Percentiles rank a stretch among this genome's conserved stretches.
Evolutionary conservation across 106 monocot genomes (phyloP).

Genomic region (Acorus gramineus): DNA sequence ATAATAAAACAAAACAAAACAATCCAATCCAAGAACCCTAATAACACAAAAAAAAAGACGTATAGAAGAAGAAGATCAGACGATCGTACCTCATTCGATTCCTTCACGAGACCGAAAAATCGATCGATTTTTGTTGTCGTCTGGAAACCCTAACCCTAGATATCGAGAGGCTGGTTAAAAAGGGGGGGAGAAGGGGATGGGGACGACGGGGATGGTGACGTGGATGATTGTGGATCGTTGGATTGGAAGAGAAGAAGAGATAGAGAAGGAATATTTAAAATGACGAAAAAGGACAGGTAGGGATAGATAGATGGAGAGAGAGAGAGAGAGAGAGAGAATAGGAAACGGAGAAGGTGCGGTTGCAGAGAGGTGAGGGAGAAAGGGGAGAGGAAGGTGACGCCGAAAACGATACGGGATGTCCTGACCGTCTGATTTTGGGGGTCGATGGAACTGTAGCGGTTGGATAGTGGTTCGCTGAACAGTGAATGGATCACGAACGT

Average conservation of each 20-base stretch:
- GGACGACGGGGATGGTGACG: constrained; percentile 53
- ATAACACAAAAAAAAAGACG: neutral
- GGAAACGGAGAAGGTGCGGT: neutral
- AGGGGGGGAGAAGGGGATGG: constrained; percentile 3
- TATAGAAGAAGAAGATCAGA: constrained; percentile 1
- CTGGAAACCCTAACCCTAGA: constrained; percentile 13
- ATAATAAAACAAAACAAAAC: neutral
- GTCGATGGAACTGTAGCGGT: too few relatives aligned
- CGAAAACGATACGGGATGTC: too few relatives aligned
- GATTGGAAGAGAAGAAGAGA: constrained; percentile 20
- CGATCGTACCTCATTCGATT: neutral
- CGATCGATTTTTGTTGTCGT: neutral
- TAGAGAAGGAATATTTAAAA: constrained; percentile 11
- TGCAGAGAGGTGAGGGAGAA: constrained; percentile 8
- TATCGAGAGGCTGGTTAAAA: constrained; percentile 5
- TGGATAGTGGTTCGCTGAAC: too few relatives aligned
- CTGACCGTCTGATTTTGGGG: too few relatives aligned
- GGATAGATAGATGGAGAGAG: constrained; percentile 1
- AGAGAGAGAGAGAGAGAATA: constrained; percentile 1
- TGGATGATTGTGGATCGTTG: constrained; percentile 45
- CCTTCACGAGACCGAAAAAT: too few relatives aligned
- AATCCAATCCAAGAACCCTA: too few relatives aligned
- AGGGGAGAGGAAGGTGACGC: constrained; percentile 1
- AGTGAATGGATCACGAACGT: too few relatives aligned
- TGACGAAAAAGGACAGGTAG: constrained; percentile 10